Base-by-base conservation (phyloP, 495 filamentous ascomycete genomes). In the Trichoderma erinaceum region DNA sequence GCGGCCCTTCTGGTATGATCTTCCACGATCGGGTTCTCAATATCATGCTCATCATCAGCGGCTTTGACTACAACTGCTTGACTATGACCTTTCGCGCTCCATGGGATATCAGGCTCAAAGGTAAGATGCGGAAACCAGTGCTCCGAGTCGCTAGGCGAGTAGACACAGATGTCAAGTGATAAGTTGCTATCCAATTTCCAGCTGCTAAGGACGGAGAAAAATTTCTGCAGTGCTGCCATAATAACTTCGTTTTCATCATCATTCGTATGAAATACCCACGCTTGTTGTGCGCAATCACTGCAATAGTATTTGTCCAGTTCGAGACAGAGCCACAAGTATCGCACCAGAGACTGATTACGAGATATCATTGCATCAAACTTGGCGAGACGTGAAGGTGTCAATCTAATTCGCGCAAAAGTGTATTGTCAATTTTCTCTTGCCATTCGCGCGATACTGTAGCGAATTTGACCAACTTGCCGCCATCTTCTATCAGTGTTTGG, bases 381-480 rank as follows among this genome's bases (percentile, higher is more conserved):
- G 61, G 48, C 71, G 71, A 77, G 67, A 70, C 74, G 71, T 69
- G 70, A 75, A 58, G 68, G 68, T 50, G 74, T 75, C 32, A 79
- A 70, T 69, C 74, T 78, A 71, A 80, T 73, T 68, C 76, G 73
- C 71, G 73, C 70, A 75, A 78, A 79, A 69, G 71, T 78, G 69
- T 76, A 64, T 69, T 66, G 73, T 79, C 78, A 67, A 80, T 64
- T 15, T 71, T 69, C 66, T 67, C 68, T 68, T 78, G 78, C 71
- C 77, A 78, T 68, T 76, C 78, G 75, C 74, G 73, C 66, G 74
- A 80, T 63, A 79, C 76, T 68, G 78, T 73, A 69, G 74, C 74
- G 38, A 76, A 75, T 65, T 52, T 65, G 76, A 70, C 73, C 69
- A 76, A 48, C n/a, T 48, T 48, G n/a, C 44, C n/a, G 12, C 44